Conservation (phyloP, 768 basidiomycete genomes). For the Kockovaella imperatae region DNA sequence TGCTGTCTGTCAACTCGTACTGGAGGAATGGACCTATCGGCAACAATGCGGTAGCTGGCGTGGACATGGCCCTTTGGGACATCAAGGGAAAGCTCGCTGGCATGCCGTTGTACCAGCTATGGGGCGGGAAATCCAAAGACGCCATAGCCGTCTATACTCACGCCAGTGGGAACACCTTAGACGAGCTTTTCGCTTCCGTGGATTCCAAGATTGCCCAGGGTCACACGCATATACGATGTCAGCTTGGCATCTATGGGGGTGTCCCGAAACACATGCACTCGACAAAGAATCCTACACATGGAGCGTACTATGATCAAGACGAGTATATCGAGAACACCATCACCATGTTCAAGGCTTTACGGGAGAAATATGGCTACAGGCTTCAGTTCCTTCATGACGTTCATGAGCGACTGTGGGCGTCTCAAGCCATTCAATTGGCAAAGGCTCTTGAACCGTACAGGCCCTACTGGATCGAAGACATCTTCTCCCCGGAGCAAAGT, state of each 20-base stretch:
- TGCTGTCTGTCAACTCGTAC: neutral
- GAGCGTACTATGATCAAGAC: neutral
- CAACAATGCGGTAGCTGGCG: neutral
- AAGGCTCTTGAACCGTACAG: neutral
- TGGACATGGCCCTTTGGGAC: constrained; percentile 1
- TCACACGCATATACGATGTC: neutral
- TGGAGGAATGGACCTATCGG: neutral
- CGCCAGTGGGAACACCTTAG: neutral
- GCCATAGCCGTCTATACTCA: neutral
- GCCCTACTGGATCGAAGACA: neutral
- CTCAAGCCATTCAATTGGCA: neutral
- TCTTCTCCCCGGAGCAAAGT: neutral
- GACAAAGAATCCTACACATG: neutral
- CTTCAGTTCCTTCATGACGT: neutral
- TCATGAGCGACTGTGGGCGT: neutral
- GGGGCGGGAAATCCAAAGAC: neutral
- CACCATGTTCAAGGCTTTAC: neutral
- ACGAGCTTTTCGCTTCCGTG: neutral
- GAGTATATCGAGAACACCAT: neutral
- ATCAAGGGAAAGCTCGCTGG: constrained; percentile 1
- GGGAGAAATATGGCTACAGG: neutral
- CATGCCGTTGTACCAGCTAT: neutral
- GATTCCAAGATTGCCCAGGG: neutral
- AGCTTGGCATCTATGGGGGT: neutral
- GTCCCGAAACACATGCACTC: neutral